Evolutionary conservation across 2,329 filamentous ascomycete genomes (phyloP), one percentile per base, ranked within the genome.

Genomic region (Dothidotthia symphoricarpi): DNA sequence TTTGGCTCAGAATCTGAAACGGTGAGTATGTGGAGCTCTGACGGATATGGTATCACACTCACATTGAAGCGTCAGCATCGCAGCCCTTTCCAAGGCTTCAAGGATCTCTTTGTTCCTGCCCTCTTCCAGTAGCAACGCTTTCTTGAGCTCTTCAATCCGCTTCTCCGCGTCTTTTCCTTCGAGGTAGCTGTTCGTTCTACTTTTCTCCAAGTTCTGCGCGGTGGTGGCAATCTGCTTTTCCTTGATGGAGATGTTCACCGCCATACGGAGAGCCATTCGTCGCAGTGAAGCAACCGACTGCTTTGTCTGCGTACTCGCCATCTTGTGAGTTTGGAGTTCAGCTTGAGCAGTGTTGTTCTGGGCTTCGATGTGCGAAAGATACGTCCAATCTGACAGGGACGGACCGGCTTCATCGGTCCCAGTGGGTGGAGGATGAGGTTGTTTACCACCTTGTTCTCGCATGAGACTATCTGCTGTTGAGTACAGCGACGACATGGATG

Each of bases 171-270:
- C 51, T 24, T 49, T 61, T 15, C 53, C 52, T 8, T 62, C 45
- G 2, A 66, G 36, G 28, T 68, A 66, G 17, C 50, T 51, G 16
- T 44, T 59, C 27, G 57, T 64, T 35, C 64, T 52, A 27, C 52
- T 61, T 16, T 46, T 57, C 5, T 61, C 57, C 24, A 68, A 38
- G 24, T 53, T 64, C 22, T 56, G 49, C 13, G 64, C 59, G 9
- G 57, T 59, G 11, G 50, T 58, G 15, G 59, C 62, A 36, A 67
- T 65, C 32, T 65, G 59, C 35, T 61, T 61, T 39, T 68, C 64
- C 47, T 67, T 68, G 25, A 67, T 61, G 11, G 61, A 64, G 19
- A 66, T 68, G 28, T 63, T 66, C 24, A 67, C 59, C 11, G 61
- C 64, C 51, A 68, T 63, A 31, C 64, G 62, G 38, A 68, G 58